Base-by-base conservation (phyloP, 192 early-diverging fungal genomes). In the Coemansia sp. region DNA sequence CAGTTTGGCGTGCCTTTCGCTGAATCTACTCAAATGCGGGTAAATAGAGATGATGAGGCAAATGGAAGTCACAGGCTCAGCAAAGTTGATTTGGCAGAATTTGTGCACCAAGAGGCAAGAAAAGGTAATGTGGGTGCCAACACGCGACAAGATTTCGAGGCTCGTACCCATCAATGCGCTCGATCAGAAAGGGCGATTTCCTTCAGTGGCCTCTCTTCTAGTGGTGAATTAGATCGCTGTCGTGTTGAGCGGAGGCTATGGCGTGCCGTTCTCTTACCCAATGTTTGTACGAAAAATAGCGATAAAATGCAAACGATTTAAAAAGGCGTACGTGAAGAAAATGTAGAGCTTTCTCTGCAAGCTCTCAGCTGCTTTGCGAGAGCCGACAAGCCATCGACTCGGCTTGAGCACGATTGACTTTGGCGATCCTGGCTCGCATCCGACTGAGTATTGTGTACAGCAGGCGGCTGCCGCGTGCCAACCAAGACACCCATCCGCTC, bases 121-220 rank as follows among this genome's bases (percentile, higher is more conserved):
- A 5, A 5, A 20, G 18, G n/a, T 9, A 37, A 14, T 24, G 21
- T 26, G 13, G 46, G 21, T 31, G 16, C 33, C 11, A 18, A 34
- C 33, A 56, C 33, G 11, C 53, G 28, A 35, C 16, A 9, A 16
- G 20, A 37, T 37, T 58, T 34, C 34, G 34, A 58, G 34, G 51
- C 26, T 33, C 65, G 56, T 66, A 66, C 65, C 65, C 65, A 66
- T 66, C 65, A 66, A 66, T 59, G 56, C 56, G 34, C 34, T 10
- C 56, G 9, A 34, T 33, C 56, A 36, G 56, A 9, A 9, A 46
- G 56, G 56, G 20, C 33, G 35, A 58, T 55, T 55, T 55, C 24
- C 11, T 33, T 55, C 51, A 28, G 28, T n/a, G 18, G 51, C 26
- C 21, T 11, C 51, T 28, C 26, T 16, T 11, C 51, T 28, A 51